phyloP scores from a whole-genome alignment of 306 rosid genomes.

The Adenanthera pavonina region DNA sequence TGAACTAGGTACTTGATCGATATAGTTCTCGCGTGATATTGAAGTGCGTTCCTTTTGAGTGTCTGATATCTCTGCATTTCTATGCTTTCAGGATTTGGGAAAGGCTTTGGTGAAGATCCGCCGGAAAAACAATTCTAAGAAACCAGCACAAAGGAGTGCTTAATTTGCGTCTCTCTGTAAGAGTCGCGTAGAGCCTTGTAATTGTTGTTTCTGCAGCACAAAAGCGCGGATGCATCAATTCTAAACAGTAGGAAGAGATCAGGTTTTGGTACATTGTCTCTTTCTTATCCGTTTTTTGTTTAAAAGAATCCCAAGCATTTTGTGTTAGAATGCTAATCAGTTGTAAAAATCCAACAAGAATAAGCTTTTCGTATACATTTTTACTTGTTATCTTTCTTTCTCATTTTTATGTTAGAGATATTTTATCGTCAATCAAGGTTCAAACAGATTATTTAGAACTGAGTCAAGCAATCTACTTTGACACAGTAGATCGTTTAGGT shows the following conservation, averaged over 20 bases:
- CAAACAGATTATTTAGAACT: background rate
- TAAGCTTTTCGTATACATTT: background rate
- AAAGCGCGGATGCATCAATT: background rate
- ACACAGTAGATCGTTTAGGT: background rate
- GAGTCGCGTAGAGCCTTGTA: slow-evolving; percentile 19
- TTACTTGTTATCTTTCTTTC: background rate
- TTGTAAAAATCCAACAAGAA: background rate
- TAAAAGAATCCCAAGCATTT: background rate
- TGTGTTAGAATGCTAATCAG: background rate
- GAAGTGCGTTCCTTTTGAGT: slow-evolving; percentile 3
- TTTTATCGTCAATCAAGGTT: background rate
- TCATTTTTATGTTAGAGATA: background rate
- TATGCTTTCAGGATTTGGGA: slow-evolving; percentile 70
- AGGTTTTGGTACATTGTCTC: slow-evolving; percentile 10
- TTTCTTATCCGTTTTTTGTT: background rate
- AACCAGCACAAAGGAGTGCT: slow-evolving; percentile 54
- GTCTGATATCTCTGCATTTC: slow-evolving; percentile 20
- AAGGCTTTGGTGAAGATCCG: slow-evolving; percentile 87
- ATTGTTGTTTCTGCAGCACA: slow-evolving; percentile 2
- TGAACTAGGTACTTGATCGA: too few relatives aligned
- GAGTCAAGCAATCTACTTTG: background rate
- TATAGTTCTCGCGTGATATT: background rate
- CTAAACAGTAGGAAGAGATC: slow-evolving; percentile 23
- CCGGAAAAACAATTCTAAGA: slow-evolving; percentile 84
- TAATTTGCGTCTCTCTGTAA: slow-evolving; percentile 29